Evolutionary conservation across 805 yeast genomes (phyloP), one percentile per base, ranked within the genome.

Genomic region (Tetrapisispora pingtungensis): DNA sequence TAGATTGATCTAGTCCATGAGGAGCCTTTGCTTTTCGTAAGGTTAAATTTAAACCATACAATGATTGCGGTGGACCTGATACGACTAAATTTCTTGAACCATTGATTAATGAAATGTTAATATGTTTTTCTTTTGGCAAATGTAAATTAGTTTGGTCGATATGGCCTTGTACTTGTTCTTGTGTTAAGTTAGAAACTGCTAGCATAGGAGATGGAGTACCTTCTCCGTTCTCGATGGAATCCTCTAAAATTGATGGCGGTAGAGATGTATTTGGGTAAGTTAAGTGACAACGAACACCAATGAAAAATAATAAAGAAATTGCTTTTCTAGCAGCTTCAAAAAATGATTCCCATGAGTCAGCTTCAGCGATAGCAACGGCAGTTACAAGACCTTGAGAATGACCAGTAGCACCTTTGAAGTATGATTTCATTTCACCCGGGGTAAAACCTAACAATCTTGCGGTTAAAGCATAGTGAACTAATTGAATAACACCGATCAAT

Each of bases 141-240:
- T 89, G 97, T 61, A 83, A 78, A 70, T 93, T 93, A 48, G 99
- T 93, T 65, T 78, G 78, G 49, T 81, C 83, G 53, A 93, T 84
- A 62, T 74, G 87, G 45, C 64, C 65, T 66, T 87, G 81, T 46
- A 90, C 93, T 68, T 86, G 89, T 36, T 77, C 80, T 54, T 74
- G 70, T 18, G 94, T 76, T 60, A 93, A 75, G 65, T 89, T 96
- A 65, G 96, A 81, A 49, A 93, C 77, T 10, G 97, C 84, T 64
- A 93, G 77, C 99, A 93, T 93, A 54, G 98, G 98, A 53, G 95
- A 83, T 50, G 98, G 98, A 56, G 77, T 74, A 56, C 99, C 98
- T 72, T 93, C 99, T 57, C 90, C 90, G 62, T 87, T 81, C 58
- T 86, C 94, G 62, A 83, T 78, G 22, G 95, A 83, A 67, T 93